A percentile compares a stretch with the other conserved stretches of the same genome.
Conservation (phyloP, 2,329 filamentous ascomycete species). For the Botrytis deweyae region DNA sequence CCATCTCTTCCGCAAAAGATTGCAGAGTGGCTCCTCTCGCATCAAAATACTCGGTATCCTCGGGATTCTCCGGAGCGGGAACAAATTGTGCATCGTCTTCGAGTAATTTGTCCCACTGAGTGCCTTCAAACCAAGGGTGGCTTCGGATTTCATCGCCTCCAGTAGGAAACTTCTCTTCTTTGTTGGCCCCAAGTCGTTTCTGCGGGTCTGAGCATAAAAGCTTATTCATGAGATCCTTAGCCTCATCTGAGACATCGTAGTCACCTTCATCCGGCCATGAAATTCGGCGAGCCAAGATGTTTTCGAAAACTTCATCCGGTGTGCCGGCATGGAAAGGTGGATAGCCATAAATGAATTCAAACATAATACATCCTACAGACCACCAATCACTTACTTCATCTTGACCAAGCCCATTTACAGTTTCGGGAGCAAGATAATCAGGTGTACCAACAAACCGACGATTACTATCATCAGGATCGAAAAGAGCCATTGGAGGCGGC, state of each 20-base stretch:
- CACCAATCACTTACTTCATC: slow-evolving; percentile 99
- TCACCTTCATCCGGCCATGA: slow-evolving; percentile 88
- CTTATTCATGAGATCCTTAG: slow-evolving; percentile 91
- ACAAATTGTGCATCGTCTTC: slow-evolving; percentile 96
- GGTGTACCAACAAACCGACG: slow-evolving; percentile 94
- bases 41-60: slow-evolving; percentile 98
- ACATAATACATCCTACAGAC: slow-evolving; percentile 98
- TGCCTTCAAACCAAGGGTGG: slow-evolving; percentile 83
- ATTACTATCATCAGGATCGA: slow-evolving; percentile 91
- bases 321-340: slow-evolving; percentile 91
- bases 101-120: slow-evolving; percentile 88
- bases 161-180: slow-evolving; percentile 74
- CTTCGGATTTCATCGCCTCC: slow-evolving; percentile 89
- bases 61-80: slow-evolving; percentile 85
- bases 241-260: slow-evolving; percentile 77
- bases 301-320: slow-evolving; percentile 93
- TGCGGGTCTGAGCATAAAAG: slow-evolving; percentile 82
- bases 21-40: slow-evolving; percentile 86
- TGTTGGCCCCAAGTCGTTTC: slow-evolving; percentile 81
- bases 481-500: slow-evolving; percentile 89
- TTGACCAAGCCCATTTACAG: slow-evolving; percentile 90
- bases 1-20: slow-evolving; percentile 89
- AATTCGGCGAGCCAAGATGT: slow-evolving; percentile 85
- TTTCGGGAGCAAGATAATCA: slow-evolving; percentile 95
- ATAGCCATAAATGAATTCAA: slow-evolving; percentile 90